These are phyloP conservation scores for Persicaria tinctoria DNA, from an alignment of 148 eudicot genomes.

Conservation along the genomic window DNA sequence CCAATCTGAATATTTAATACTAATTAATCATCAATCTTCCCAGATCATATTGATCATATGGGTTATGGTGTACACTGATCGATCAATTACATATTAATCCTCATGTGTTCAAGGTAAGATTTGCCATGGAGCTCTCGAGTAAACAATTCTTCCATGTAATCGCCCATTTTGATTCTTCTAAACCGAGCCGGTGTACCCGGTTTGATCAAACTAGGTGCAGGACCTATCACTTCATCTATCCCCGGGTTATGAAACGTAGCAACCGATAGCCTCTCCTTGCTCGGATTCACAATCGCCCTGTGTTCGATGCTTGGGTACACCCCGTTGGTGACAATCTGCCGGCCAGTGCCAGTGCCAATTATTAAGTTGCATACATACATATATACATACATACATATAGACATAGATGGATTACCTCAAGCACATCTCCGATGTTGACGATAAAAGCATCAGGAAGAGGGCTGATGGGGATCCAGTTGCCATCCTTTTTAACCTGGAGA, in stretches of 20 bases:
- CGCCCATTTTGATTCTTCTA: slow-evolving; percentile 8
- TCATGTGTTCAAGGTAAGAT: slow-evolving; percentile 19
- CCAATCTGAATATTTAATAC: too few species aligned
- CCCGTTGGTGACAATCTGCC: slow-evolving; percentile 23
- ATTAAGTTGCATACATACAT: too few species aligned
- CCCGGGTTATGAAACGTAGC: slow-evolving; percentile 18
- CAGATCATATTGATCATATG: too few species aligned
- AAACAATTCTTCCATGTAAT: slow-evolving; percentile 13
- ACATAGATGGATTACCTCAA: neutral
- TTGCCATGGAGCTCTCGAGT: slow-evolving; percentile 19
- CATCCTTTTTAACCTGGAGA: neutral
- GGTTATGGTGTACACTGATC: too few species aligned
- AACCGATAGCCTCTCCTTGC: slow-evolving; percentile 29
- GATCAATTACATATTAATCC: slow-evolving; percentile 6
- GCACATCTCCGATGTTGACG: neutral
- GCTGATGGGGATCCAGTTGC: slow-evolving; percentile 14
- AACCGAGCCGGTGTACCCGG: slow-evolving; percentile 11
- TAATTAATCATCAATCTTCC: too few species aligned
- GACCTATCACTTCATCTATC: slow-evolving; percentile 15
- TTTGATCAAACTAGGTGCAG: slow-evolving; percentile 14
- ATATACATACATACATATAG: too few species aligned
- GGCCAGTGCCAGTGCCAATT: too few species aligned
- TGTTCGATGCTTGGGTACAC: slow-evolving; percentile 22
- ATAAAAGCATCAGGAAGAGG: slow-evolving; percentile 12
- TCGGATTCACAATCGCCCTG: slow-evolving; percentile 23